Percentiles rank a stretch among this genome's conserved stretches.
Conservation (phyloP, 257 asterid species). For the Dorcoceras hygrometricum region DNA sequence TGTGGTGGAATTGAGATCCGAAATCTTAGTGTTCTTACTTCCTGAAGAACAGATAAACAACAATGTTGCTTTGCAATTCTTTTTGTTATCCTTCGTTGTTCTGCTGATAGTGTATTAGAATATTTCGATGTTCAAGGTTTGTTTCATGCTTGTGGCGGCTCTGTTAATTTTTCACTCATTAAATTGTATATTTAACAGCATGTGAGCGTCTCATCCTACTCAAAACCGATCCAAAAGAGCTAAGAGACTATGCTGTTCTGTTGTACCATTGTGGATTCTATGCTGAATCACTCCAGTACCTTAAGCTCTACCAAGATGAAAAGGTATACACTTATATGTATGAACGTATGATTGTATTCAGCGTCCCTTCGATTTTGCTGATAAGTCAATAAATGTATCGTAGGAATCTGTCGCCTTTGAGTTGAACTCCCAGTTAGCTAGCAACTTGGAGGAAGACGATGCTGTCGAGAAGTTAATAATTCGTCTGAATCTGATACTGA, state of each 20-base stretch:
- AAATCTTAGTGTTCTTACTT: not conserved
- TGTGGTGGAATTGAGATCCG: not conserved
- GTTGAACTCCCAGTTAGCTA: slow-evolving; percentile 33
- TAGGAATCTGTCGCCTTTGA: slow-evolving; percentile 21
- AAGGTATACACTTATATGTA: slow-evolving; percentile 36
- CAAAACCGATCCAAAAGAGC: slow-evolving; percentile 53
- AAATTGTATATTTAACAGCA: slow-evolving; percentile 42
- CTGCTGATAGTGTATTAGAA: not conserved
- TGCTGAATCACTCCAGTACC: slow-evolving; percentile 56
- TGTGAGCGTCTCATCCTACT: slow-evolving; percentile 80
- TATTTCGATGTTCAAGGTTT: not conserved
- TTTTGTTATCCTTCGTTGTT: not conserved
- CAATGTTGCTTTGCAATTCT: slow-evolving; percentile 4
- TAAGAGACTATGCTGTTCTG: slow-evolving; percentile 70
- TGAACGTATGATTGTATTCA: too few species aligned
- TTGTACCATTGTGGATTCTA: slow-evolving; percentile 85
- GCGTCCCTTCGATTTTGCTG: not conserved
- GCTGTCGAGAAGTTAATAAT: slow-evolving; percentile 55
- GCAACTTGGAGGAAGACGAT: slow-evolving; percentile 48
- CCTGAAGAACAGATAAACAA: slow-evolving; percentile 11
- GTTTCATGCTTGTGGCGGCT: not conserved
- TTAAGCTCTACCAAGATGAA: slow-evolving; percentile 48
- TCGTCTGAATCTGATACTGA: slow-evolving; percentile 65
- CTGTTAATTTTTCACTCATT: slow-evolving; percentile 8
- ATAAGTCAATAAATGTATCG: slow-evolving; percentile 14